Base-by-base conservation (phyloP, 129 eudicot genomes). In the Saposhnikovia divaricata region DNA sequence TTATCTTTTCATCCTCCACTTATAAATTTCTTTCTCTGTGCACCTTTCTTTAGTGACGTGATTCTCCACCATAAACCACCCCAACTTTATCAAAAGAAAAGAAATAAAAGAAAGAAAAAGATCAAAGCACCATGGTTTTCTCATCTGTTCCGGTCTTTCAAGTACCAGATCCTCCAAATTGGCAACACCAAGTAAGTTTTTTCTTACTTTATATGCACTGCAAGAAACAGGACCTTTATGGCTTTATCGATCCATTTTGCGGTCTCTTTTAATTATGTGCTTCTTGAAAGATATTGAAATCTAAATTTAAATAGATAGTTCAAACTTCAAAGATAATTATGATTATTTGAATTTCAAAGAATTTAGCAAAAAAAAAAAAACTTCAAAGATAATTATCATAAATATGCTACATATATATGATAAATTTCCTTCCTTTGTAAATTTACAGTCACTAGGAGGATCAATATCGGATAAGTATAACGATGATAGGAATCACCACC, bases 81-180 rank as follows among this genome's bases (percentile, higher is more conserved):
- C 88, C 70, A 47, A 73, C 90, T 85, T 85, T 85, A 73, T 45
- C 82, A 83, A 88, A 82, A 83, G 66, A 77, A 66, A 47, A 6
- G 82, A 69, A 46, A 77, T 72, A 72, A 80, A 70, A 80, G 6
- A 34, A 34, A 34, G 37, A 34, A 34, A 34, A 34, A 34, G 81
- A 76, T 84, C 63, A 77, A 80, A 68, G 80, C 82, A 81, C 84
- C 77, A 88, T 88, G 89, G 85, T 86, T 81, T 88, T 88, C 80
- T 84, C 91, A 79, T 86, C 91, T 53, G 63, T 83, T 86, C 88
- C 91, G 42, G 82, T 79, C 83, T 88, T 84, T 85, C 77, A 74
- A 40, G 66, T 57, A 57, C 86, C 84, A 38, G 89, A 88, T 88
- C 91, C 87, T 77, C 89, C 85, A 53, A 86, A 74, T 77, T 86